Percentiles rank a stretch among this genome's conserved stretches.
Conservation (phyloP, 208 protist genomes). For the Willaertia magna region DNA sequence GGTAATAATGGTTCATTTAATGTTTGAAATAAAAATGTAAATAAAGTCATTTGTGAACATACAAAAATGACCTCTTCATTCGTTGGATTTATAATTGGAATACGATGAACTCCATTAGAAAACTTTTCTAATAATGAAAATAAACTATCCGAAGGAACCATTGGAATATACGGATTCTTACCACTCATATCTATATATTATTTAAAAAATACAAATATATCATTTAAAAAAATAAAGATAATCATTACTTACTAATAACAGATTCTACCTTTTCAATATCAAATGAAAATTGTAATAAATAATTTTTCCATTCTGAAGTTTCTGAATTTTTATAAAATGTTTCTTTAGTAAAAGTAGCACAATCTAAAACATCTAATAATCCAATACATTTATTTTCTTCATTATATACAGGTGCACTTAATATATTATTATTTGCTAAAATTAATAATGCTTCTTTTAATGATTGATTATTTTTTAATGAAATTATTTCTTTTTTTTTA, state of each 20-base stretch:
- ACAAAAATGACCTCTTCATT: neutral
- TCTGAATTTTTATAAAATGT: neutral
- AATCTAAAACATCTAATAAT: neutral
- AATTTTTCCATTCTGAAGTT: neutral
- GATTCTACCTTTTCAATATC: neutral
- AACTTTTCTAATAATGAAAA: neutral
- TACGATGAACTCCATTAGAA: neutral
- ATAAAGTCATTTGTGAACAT: neutral
- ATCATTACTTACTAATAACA: constrained; percentile 5
- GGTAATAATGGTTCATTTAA: neutral
- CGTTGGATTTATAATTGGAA: neutral
- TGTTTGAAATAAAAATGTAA: neutral
- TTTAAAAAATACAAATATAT: too few species aligned
- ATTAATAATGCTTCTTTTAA: neutral
- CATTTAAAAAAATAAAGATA: neutral
- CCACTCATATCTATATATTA: neutral
- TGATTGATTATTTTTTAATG: neutral
- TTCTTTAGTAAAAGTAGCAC: neutral
- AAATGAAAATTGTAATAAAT: constrained; percentile 6
- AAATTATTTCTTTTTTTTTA: too few species aligned
- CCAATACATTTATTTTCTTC: neutral
- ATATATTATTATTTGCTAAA: neutral
- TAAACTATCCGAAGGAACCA: neutral
- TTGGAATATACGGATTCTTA: neutral
- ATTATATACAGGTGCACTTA: neutral